Conservation (phyloP, 176 grass and related monocot genomes). For the Ampelocalamus luodianensis region DNA sequence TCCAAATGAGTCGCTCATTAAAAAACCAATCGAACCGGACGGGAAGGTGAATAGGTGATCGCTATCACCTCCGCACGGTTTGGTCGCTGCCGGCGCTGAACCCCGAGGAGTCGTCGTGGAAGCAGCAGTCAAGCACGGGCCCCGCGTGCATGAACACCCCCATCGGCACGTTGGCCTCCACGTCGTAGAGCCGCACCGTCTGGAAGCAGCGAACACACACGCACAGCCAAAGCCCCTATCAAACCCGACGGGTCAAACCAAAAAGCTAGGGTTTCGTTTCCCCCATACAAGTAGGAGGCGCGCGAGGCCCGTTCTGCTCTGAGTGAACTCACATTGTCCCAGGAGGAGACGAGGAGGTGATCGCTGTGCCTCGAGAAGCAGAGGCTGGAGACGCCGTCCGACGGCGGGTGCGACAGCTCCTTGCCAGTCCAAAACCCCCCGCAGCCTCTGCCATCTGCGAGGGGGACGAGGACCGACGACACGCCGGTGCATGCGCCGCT, state of each 20-base stretch:
- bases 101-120: slow-evolving; percentile 59
- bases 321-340: slow-evolving; percentile 57
- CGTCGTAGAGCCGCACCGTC: slow-evolving; percentile 71
- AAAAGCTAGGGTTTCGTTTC: slow-evolving; percentile 29
- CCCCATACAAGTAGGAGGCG: neutral
- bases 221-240: neutral
- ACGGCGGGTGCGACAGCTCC: slow-evolving; percentile 55
- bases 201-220: slow-evolving; percentile 23
- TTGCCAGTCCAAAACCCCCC: slow-evolving; percentile 9
- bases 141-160: slow-evolving; percentile 49
- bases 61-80: slow-evolving; percentile 56
- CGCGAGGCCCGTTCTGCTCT: neutral
- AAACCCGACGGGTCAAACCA: slow-evolving; percentile 31
- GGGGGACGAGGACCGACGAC: neutral
- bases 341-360: slow-evolving; percentile 64
- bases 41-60: neutral
- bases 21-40: slow-evolving; percentile 7
- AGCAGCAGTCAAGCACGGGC: slow-evolving; percentile 75
- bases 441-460: neutral
- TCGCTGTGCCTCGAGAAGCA: slow-evolving; percentile 71
- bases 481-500: neutral
- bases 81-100: slow-evolving; percentile 52
- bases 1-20: neutral
- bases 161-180: slow-evolving; percentile 42
- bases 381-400: slow-evolving; percentile 66